Evolutionary conservation across 768 basidiomycete species (phyloP).

Genomic region (Lactarius hengduanensis): DNA sequence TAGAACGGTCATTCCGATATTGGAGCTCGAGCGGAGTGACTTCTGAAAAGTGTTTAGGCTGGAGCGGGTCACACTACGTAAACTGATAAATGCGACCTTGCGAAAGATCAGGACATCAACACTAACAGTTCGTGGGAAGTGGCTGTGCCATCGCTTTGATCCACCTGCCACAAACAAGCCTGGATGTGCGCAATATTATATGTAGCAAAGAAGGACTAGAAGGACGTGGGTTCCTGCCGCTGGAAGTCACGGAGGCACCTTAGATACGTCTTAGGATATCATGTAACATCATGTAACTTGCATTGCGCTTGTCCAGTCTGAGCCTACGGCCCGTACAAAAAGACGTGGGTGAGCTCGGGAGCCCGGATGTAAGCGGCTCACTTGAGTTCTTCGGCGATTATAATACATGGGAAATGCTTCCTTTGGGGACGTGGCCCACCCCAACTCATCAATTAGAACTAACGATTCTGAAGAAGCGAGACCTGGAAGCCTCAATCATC

Average conservation of each 20-base stretch:
- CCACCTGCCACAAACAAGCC: background rate
- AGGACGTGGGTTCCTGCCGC: background rate
- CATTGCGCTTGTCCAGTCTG: no score
- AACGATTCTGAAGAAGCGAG: slow-evolving; percentile 67
- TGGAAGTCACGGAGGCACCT: no score
- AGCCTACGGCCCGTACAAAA: no score
- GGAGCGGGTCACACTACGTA: background rate
- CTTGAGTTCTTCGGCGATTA: slow-evolving; percentile 74
- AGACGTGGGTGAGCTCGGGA: slow-evolving; percentile 3
- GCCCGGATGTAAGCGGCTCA: slow-evolving; percentile 34
- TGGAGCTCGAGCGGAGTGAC: slow-evolving; percentile 50
- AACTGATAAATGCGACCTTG: slow-evolving; percentile 71
- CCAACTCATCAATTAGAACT: slow-evolving; percentile 84
- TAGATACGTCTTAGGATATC: no score
- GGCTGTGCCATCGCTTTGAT: slow-evolving; percentile 41
- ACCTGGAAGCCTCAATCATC: slow-evolving; percentile 89
- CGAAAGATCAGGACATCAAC: background rate
- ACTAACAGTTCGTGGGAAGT: slow-evolving; percentile 81
- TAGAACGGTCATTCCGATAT: slow-evolving; percentile 63
- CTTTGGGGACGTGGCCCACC: no score
- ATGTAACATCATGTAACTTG: no score
- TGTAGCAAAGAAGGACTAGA: slow-evolving; percentile 88
- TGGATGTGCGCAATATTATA: slow-evolving; percentile 36
- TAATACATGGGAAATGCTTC: slow-evolving; percentile 65
- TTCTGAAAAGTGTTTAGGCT: slow-evolving; percentile 40